Evolutionary conservation across 2,329 filamentous ascomycete species (phyloP).

Genomic region (Aspergillus sergii): DNA sequence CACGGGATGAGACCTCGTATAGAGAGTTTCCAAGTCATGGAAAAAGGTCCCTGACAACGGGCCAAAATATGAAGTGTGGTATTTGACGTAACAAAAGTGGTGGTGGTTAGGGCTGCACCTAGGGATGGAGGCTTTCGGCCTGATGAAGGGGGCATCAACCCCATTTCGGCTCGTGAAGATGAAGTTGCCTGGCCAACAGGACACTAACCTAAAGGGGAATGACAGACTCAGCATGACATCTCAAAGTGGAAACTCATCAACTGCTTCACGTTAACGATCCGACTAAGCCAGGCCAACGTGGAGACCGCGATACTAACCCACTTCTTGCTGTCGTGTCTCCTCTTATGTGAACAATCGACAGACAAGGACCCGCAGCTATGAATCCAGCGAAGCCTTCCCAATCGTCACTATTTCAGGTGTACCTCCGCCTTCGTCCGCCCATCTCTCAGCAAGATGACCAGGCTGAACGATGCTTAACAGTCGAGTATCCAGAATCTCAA

Average conservation of each 20-base stretch:
- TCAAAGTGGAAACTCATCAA: constrained; percentile 9
- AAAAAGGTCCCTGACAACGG: not conserved
- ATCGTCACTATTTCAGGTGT: constrained; percentile 84
- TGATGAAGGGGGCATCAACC: constrained; percentile 11
- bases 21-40: not conserved
- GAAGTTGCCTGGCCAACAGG: constrained; percentile 22
- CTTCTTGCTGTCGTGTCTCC: constrained; percentile 1
- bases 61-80: not conserved
- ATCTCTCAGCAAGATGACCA: constrained; percentile 43
- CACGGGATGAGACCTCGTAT: constrained; percentile 3
- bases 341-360: not conserved
- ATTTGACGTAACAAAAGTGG: not conserved
- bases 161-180: not conserved
- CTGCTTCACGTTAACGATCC: constrained; percentile 1
- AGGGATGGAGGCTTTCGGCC: constrained; percentile 3
- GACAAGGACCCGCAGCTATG: constrained; percentile 32
- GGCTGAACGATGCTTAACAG: constrained; percentile 71
- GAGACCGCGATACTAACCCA: not conserved
- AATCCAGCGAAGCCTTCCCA: constrained; percentile 48
- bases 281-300: not conserved
- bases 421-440: constrained; percentile 78
- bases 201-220: constrained; percentile 14
- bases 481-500: constrained; percentile 60
- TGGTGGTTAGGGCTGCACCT: not conserved
- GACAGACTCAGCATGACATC: constrained; percentile 16